Conservation (phyloP, 768 basidiomycete species). For the Lactifluus hygrophoroides region DNA sequence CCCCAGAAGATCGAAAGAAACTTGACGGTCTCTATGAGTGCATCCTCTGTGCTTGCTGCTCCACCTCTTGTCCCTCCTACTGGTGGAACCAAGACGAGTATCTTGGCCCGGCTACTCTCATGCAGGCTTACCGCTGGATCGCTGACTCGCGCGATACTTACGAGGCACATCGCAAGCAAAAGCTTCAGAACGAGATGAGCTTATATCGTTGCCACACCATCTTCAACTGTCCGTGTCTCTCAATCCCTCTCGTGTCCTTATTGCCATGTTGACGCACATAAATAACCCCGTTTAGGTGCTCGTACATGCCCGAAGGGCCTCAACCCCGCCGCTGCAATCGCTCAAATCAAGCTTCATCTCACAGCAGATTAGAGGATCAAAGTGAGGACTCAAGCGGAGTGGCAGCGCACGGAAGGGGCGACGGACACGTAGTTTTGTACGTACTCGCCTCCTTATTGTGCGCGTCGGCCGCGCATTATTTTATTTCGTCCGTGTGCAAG, state of each 20-base stretch:
- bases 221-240: constrained; percentile 66
- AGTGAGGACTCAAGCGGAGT: not conserved
- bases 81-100: constrained; percentile 99
- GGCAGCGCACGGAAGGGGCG: not conserved
- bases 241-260: constrained; percentile 21
- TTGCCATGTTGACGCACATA: not conserved
- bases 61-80: constrained; percentile 94
- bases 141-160: constrained; percentile 91
- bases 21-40: constrained; percentile 94
- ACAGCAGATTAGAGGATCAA: constrained; percentile 50
- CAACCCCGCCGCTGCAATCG: constrained; percentile 87
- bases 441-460: not conserved
- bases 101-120: constrained; percentile 91
- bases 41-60: constrained; percentile 95
- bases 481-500: not conserved
- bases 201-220: constrained; percentile 98
- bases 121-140: constrained; percentile 98
- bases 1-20: constrained; percentile 86
- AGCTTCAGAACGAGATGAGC: constrained; percentile 91
- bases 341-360: constrained; percentile 88
- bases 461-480: not conserved
- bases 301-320: constrained; percentile 97
- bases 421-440: not conserved
- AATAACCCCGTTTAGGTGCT: constrained; percentile 40
- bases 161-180: constrained; percentile 75